These are phyloP conservation scores for Calvatia gigantea DNA, from an alignment of 768 basidiomycete species.

Conservation along the genomic window DNA sequence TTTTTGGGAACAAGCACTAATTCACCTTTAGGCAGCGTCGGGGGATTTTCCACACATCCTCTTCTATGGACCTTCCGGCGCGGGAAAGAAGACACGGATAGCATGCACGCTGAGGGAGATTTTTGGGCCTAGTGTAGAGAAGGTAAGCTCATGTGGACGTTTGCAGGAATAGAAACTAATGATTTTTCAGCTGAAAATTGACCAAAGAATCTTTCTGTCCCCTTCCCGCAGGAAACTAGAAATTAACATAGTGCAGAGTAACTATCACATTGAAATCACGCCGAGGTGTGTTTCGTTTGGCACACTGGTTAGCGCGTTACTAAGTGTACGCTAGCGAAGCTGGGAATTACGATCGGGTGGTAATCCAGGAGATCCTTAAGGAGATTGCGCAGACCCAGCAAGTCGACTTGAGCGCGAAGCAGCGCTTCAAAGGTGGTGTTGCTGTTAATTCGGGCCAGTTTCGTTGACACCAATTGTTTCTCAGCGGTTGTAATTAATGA, in stretches of 20 bases:
- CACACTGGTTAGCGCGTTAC: background rate
- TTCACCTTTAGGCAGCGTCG: conserved; percentile 59
- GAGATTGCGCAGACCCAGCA: conserved; percentile 99
- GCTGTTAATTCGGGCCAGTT: background rate
- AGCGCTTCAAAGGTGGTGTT: conserved; percentile 87
- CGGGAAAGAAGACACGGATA: conserved; percentile 97
- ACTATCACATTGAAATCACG: conserved; percentile 96
- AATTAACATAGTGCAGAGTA: conserved; percentile 95
- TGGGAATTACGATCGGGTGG: conserved; percentile 90
- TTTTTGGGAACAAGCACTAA: background rate
- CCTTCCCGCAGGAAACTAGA: conserved; percentile 94
- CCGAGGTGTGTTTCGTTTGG: conserved; percentile 62
- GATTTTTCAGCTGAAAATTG: conserved; percentile 80
- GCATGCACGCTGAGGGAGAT: conserved; percentile 84
- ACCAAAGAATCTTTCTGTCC: conserved; percentile 93
- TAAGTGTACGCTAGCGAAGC: conserved; percentile 65
- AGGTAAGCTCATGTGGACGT: conserved; percentile 44
- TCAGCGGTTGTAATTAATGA: conserved; percentile 98
- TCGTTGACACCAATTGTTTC: background rate
- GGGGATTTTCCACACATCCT: conserved; percentile 98
- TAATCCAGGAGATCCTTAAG: conserved; percentile 95
- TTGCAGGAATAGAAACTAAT: background rate
- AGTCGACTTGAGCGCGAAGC: conserved; percentile 92
- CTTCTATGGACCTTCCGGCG: conserved; percentile 96
- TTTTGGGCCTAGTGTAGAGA: conserved; percentile 91